Conservation (phyloP, 495 filamentous ascomycete species). For the Rhypophila decipiens region DNA sequence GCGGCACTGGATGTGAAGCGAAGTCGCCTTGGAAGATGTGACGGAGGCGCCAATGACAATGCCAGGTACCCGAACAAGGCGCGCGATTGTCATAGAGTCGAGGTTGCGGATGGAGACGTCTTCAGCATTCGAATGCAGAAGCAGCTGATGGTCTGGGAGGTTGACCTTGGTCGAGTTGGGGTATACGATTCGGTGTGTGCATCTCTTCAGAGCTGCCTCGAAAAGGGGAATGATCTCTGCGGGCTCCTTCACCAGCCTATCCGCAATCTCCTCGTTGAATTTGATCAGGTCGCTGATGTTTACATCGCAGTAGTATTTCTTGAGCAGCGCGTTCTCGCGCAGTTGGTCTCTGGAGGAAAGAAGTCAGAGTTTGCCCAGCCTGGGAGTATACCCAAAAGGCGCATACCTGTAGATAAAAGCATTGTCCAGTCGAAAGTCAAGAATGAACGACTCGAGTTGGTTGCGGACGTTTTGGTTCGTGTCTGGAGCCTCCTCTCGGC, state of each 20-base stretch:
- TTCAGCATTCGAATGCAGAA: constrained; percentile 86
- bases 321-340: constrained; percentile 88
- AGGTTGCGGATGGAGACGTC: constrained; percentile 91
- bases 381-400: not conserved
- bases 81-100: constrained; percentile 85
- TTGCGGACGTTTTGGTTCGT: constrained; percentile 51
- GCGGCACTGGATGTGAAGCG: constrained; percentile 80
- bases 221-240: constrained; percentile 92
- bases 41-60: constrained; percentile 98
- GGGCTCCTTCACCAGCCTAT: constrained; percentile 84
- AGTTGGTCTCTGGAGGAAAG: constrained; percentile 71
- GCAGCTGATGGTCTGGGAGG: constrained; percentile 88
- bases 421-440: constrained; percentile 94
- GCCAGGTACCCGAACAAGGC: constrained; percentile 91
- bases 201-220: constrained; percentile 80
- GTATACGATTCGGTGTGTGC: constrained; percentile 85
- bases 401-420: constrained; percentile 81
- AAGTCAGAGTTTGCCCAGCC: constrained; percentile 8
- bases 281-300: constrained; percentile 95
- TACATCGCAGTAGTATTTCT: constrained; percentile 94
- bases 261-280: constrained; percentile 93
- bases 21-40: constrained; percentile 89
- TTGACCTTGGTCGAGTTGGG: constrained; percentile 60
- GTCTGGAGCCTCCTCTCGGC: constrained; percentile 48
- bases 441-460: constrained; percentile 74